Conservation (phyloP, 2,329 filamentous ascomycete genomes). For the Xylaria sp. region DNA sequence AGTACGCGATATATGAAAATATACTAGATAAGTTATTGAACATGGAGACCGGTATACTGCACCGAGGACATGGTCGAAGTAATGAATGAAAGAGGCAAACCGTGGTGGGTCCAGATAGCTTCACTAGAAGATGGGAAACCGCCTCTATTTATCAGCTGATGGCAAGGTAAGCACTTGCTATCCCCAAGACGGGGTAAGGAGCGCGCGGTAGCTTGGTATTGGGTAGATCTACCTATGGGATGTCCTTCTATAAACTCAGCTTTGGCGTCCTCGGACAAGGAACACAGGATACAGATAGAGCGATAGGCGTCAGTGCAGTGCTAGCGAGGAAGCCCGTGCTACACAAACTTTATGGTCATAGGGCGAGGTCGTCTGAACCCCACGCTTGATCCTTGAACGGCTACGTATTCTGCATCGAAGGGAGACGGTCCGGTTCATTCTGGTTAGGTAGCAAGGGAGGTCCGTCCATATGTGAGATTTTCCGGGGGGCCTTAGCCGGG, state of each 20-base stretch:
- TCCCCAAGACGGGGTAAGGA: no score
- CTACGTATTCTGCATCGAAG: no score
- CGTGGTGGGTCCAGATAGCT: neutral
- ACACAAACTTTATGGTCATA: constrained; percentile 14
- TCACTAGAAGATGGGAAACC: neutral
- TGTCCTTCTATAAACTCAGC: constrained; percentile 9
- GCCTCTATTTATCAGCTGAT: no score
- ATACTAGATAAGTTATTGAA: neutral
- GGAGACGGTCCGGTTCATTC: no score
- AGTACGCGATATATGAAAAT: neutral
- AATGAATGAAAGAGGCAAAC: neutral
- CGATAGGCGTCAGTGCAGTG: constrained; percentile 2
- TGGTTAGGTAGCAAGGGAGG: no score
- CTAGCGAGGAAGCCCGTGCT: constrained; percentile 10
- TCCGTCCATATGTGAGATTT: no score
- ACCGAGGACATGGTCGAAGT: no score
- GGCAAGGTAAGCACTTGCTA: no score
- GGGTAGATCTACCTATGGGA: neutral
- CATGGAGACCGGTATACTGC: neutral
- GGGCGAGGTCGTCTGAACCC: neutral
- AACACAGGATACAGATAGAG: neutral
- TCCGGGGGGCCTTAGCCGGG: no score
- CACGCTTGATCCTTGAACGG: neutral
- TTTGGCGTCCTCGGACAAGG: constrained; percentile 12
- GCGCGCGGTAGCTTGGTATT: neutral